phyloP scores from a whole-genome alignment of 2,329 filamentous ascomycete species.

The Pseudohalonectria lignicola region DNA sequence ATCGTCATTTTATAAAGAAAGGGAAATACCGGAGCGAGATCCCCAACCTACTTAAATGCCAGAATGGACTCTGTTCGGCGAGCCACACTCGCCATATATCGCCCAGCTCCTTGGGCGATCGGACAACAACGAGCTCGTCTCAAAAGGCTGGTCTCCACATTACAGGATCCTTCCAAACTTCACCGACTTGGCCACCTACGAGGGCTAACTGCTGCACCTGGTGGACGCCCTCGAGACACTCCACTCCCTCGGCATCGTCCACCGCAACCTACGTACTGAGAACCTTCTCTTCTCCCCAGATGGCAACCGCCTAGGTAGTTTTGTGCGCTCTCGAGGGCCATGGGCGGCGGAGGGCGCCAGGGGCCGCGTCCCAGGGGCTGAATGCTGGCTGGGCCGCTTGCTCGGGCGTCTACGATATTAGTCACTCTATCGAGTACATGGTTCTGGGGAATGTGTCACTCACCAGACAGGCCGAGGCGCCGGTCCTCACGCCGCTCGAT shows the following conservation, averaged over 20 bases:
- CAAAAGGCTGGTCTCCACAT: slow-evolving; percentile 10
- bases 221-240: slow-evolving; percentile 12
- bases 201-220: slow-evolving; percentile 11
- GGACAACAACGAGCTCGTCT: slow-evolving; percentile 11
- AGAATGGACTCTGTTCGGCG: slow-evolving; percentile 12
- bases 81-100: slow-evolving; percentile 8
- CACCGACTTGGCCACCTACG: not conserved
- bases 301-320: slow-evolving; percentile 9
- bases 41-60: slow-evolving; percentile 12
- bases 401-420: slow-evolving; percentile 16
- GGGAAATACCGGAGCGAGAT: slow-evolving; percentile 16
- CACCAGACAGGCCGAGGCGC: too few species aligned
- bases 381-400: slow-evolving; percentile 6
- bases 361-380: slow-evolving; percentile 8
- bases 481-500: too few species aligned
- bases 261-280: slow-evolving; percentile 10
- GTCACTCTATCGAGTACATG: slow-evolving; percentile 13
- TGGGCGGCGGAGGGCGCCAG: slow-evolving; percentile 14
- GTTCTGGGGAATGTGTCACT: slow-evolving; percentile 18
- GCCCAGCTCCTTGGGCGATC: slow-evolving; percentile 13
- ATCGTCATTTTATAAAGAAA: slow-evolving; percentile 15
- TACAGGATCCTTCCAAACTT: not conserved
- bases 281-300: slow-evolving; percentile 14
- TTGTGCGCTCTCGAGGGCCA: slow-evolving; percentile 15
- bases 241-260: slow-evolving; percentile 15